Percentiles rank a stretch among this genome's conserved stretches.
These are phyloP conservation scores for Chaetomium cochliodes DNA, from an alignment of 495 filamentous ascomycete genomes.

Conservation along the genomic window DNA sequence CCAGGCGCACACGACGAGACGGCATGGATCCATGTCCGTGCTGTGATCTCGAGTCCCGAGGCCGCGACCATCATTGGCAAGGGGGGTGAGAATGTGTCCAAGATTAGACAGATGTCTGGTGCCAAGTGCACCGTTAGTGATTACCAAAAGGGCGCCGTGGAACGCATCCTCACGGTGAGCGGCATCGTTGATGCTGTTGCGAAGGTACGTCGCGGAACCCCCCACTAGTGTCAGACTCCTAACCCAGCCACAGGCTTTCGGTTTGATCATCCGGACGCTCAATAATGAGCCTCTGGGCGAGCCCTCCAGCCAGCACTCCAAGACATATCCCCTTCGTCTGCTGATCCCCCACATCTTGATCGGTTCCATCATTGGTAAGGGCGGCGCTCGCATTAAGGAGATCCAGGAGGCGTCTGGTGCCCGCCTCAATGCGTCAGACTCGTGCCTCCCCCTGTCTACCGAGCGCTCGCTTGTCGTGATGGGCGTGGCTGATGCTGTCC, in stretches of 20 bases:
- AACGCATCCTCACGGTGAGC: slow-evolving; percentile 95
- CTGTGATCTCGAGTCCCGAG: slow-evolving; percentile 93
- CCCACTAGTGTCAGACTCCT: neutral
- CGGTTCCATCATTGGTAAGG: slow-evolving; percentile 97
- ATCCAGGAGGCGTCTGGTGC: slow-evolving; percentile 98
- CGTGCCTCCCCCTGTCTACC: slow-evolving; percentile 87
- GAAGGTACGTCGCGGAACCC: slow-evolving; percentile 61
- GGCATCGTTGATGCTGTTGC: slow-evolving; percentile 93
- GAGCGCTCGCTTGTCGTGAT: slow-evolving; percentile 95
- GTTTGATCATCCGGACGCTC: slow-evolving; percentile 93
- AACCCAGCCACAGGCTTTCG: slow-evolving; percentile 71
- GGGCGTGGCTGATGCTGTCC: slow-evolving; percentile 88
- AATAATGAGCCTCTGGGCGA: slow-evolving; percentile 91
- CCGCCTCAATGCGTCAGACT: slow-evolving; percentile 92
- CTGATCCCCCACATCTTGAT: slow-evolving; percentile 96
- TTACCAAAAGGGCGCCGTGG: slow-evolving; percentile 92
- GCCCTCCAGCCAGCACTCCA: slow-evolving; percentile 85
- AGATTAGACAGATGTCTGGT: slow-evolving; percentile 84
- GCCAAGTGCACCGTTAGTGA: slow-evolving; percentile 99
- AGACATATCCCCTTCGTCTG: slow-evolving; percentile 94
- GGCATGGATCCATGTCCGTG: slow-evolving; percentile 92
- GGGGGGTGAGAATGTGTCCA: slow-evolving; percentile 95
- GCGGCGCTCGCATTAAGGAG: slow-evolving; percentile 90
- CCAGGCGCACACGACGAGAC: slow-evolving; percentile 71
- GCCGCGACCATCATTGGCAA: slow-evolving; percentile 98